Percentiles rank a stretch among this genome's conserved stretches.
phyloP scores from a whole-genome alignment of 345 rosid species.

The Eucalyptus rudis region DNA sequence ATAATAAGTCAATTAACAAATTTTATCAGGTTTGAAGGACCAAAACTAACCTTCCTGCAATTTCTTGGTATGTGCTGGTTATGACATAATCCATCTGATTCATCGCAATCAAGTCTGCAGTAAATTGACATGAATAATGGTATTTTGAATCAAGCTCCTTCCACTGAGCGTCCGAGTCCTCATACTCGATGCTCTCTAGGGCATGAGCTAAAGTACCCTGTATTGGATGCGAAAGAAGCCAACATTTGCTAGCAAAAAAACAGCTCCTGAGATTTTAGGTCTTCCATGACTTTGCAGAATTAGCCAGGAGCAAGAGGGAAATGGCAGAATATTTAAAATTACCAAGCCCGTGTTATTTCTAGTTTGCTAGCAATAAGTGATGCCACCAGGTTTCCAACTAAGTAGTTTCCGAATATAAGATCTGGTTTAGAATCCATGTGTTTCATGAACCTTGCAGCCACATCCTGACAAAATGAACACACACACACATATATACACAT shows the following conservation, averaged over 20 bases:
- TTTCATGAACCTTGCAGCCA: slow-evolving; percentile 48
- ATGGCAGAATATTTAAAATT: background rate
- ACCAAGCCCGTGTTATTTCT: slow-evolving; percentile 46
- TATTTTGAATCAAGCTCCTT: slow-evolving; percentile 70
- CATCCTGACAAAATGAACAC: slow-evolving; percentile 23
- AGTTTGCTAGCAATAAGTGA: slow-evolving; percentile 69
- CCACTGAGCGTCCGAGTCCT: slow-evolving; percentile 83
- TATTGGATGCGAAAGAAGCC: background rate
- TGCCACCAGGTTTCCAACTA: slow-evolving; percentile 84
- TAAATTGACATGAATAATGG: slow-evolving; percentile 91
- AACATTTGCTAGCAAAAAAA: background rate
- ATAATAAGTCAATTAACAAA: too few species aligned
- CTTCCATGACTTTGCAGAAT: background rate
- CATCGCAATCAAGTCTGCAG: slow-evolving; percentile 80
- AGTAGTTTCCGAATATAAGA: slow-evolving; percentile 79
- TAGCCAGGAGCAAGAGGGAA: background rate
- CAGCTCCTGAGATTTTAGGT: background rate
- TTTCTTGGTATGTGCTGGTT: slow-evolving; percentile 87
- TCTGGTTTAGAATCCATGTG: slow-evolving; percentile 62
- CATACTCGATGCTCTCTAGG: slow-evolving; percentile 75
- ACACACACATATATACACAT: too few species aligned
- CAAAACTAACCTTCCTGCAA: slow-evolving; percentile 65
- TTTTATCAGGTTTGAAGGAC: background rate
- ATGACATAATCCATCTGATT: slow-evolving; percentile 70
- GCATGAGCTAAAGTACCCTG: slow-evolving; percentile 87